These are phyloP conservation scores for Psidium guajava DNA, from an alignment of 345 rosid genomes.

Conservation along the genomic window DNA sequence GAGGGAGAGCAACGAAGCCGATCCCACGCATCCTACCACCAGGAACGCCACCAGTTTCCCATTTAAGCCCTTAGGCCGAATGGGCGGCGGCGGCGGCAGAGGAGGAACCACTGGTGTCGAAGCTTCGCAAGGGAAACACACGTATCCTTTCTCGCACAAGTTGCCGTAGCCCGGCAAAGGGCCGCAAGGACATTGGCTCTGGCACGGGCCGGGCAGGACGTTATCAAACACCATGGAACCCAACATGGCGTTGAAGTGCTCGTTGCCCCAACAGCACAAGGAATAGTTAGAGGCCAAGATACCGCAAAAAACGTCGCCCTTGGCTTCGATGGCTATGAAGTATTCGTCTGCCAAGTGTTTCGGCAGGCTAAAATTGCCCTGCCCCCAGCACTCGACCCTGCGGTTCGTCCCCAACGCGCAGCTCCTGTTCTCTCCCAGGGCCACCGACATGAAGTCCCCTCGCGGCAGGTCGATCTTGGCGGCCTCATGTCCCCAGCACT, in stretches of 20 bases:
- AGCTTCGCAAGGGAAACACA: slow-evolving; percentile 11
- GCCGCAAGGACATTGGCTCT: slow-evolving; percentile 21
- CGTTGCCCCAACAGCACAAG: slow-evolving; percentile 59
- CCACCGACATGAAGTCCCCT: slow-evolving; percentile 34
- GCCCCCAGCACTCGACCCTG: slow-evolving; percentile 60
- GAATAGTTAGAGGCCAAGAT: slow-evolving; percentile 17
- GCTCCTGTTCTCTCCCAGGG: slow-evolving; percentile 47
- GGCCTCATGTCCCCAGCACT: slow-evolving; percentile 42
- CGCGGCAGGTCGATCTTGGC: background rate
- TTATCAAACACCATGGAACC: slow-evolving; percentile 18
- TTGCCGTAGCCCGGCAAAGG: slow-evolving; percentile 4
- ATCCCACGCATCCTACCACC: slow-evolving; percentile 58
- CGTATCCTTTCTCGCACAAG: slow-evolving; percentile 16
- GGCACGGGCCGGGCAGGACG: slow-evolving; percentile 52
- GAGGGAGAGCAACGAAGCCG: slow-evolving; percentile 20
- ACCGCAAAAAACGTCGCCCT: slow-evolving; percentile 52
- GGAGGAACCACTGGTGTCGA: background rate
- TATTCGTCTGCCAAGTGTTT: background rate
- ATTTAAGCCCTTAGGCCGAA: background rate
- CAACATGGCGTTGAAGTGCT: slow-evolving; percentile 7
- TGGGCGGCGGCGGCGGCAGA: background rate
- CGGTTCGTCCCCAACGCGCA: slow-evolving; percentile 39
- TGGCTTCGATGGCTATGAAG: slow-evolving; percentile 45
- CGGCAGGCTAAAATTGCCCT: slow-evolving; percentile 36
- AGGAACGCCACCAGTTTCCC: slow-evolving; percentile 33